These are phyloP conservation scores for Saccharomycopsis fodiens DNA, from an alignment of 805 yeast species.

Conservation along the genomic window DNA sequence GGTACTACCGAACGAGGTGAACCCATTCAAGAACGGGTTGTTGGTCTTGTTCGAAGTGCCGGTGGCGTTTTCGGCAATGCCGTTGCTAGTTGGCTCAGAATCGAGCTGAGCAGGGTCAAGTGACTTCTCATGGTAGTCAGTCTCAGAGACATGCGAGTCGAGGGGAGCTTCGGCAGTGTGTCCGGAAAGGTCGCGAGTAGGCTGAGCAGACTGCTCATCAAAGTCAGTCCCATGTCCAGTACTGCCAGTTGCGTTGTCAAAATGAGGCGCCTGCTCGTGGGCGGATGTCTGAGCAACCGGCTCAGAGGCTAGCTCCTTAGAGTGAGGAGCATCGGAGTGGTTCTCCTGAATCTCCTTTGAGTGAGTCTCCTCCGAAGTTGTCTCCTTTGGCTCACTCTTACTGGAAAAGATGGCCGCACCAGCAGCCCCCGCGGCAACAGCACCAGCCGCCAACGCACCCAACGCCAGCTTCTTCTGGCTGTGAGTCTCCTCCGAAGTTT, in stretches of 20 bases:
- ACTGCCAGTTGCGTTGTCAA: too few relatives aligned
- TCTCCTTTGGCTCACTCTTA: conserved; percentile 31
- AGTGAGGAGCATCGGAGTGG: too few relatives aligned
- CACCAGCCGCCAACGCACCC: conserved; percentile 23
- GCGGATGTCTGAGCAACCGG: conserved; percentile 3
- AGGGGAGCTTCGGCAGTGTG: too few relatives aligned
- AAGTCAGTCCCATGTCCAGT: too few relatives aligned
- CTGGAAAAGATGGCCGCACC: too few relatives aligned
- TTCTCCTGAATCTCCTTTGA: not conserved
- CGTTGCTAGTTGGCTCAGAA: too few relatives aligned
- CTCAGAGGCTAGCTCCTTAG: not conserved
- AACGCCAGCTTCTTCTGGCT: conserved; percentile 6
- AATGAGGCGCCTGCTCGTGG: not conserved
- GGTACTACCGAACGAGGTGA: not conserved
- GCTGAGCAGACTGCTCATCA: too few relatives aligned
- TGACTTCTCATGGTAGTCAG: too few relatives aligned
- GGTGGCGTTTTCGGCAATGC: not conserved
- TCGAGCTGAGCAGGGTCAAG: too few relatives aligned
- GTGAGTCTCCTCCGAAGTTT: not conserved
- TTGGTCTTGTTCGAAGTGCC: conserved; percentile 3
- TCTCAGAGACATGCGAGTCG: too few relatives aligned
- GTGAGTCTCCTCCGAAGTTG: not conserved
- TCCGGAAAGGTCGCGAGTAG: too few relatives aligned
- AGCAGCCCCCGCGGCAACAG: conserved; percentile 24
- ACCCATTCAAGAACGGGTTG: conserved; percentile 14